A percentile compares a stretch with the other conserved stretches of the same genome.
phyloP scores from a whole-genome alignment of 306 rosid species.

The Hippophae tibetana region DNA sequence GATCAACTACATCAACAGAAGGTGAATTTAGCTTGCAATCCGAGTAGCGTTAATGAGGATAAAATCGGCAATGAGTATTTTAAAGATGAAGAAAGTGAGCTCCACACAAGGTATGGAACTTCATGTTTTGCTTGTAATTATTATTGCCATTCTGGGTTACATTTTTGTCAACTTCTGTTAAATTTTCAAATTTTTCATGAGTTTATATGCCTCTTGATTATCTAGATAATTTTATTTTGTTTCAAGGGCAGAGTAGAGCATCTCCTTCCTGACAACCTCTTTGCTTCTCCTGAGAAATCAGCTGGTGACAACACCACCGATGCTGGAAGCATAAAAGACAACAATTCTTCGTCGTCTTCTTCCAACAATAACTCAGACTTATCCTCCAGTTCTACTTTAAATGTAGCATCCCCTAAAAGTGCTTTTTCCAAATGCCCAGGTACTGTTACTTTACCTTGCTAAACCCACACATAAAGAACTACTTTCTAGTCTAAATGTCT shows the following conservation, averaged over 20 bases:
- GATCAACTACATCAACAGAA: conserved; percentile 26
- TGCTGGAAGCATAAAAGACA: conserved; percentile 19
- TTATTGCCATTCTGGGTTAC: background rate
- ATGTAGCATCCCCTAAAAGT: conserved; percentile 34
- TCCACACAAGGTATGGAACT: conserved; percentile 36
- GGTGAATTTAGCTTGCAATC: conserved; percentile 21
- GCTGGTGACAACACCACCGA: conserved; percentile 25
- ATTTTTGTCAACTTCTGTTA: background rate
- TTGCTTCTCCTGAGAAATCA: conserved; percentile 78
- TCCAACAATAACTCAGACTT: conserved; percentile 23
- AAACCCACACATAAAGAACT: background rate
- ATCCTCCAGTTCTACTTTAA: conserved; percentile 27
- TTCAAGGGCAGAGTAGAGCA: conserved; percentile 46
- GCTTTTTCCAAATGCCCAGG: conserved; percentile 44
- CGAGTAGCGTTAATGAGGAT: conserved; percentile 12
- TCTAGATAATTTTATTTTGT: conserved; percentile 1
- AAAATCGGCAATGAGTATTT: conserved; percentile 20
- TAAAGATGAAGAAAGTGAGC: conserved; percentile 25
- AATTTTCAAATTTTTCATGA: background rate
- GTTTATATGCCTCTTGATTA: conserved; percentile 1
- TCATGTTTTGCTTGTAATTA: background rate
- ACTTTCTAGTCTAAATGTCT: background rate
- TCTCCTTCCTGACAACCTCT: conserved; percentile 73
- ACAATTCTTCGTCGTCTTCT: conserved; percentile 4
- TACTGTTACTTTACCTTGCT: conserved; percentile 16